These are phyloP conservation scores for Naumovozyma castellii DNA, from an alignment of 805 yeast genomes.

Conservation along the genomic window DNA sequence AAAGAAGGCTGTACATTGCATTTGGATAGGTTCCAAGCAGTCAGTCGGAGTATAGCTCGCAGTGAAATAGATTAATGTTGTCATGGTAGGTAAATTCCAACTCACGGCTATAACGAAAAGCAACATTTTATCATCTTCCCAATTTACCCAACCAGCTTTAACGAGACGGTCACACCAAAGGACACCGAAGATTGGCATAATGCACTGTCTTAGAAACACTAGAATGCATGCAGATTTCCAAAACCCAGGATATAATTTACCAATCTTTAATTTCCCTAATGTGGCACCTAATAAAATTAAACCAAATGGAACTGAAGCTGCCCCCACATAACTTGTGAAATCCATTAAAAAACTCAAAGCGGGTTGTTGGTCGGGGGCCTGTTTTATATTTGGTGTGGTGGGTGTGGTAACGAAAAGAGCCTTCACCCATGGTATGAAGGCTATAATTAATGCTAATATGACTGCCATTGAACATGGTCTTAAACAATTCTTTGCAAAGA, in stretches of 20 bases:
- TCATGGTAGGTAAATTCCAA: slow-evolving; percentile 81
- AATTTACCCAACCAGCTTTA: slow-evolving; percentile 53
- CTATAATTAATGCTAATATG: slow-evolving; percentile 48
- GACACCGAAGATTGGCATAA: slow-evolving; percentile 73
- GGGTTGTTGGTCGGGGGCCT: slow-evolving; percentile 80
- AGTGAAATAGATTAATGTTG: slow-evolving; percentile 75
- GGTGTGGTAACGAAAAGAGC: slow-evolving; percentile 51
- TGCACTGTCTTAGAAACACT: slow-evolving; percentile 47
- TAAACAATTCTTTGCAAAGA: slow-evolving; percentile 41
- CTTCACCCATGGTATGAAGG: slow-evolving; percentile 81
- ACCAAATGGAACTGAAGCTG: slow-evolving; percentile 85
- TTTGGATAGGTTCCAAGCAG: slow-evolving; percentile 35
- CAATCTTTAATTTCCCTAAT: slow-evolving; percentile 59
- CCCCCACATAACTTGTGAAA: slow-evolving; percentile 63
- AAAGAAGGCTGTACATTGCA: slow-evolving; percentile 74
- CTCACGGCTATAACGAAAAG: slow-evolving; percentile 64
- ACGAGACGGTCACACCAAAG: slow-evolving; percentile 51
- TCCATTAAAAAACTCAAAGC: slow-evolving; percentile 81
- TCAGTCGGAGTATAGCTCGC: slow-evolving; percentile 69
- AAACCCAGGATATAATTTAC: slow-evolving; percentile 53
- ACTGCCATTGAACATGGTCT: slow-evolving; percentile 68
- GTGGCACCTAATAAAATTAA: slow-evolving; percentile 78
- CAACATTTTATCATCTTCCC: slow-evolving; percentile 40
- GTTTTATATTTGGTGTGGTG: slow-evolving; percentile 38
- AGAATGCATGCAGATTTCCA: slow-evolving; percentile 51